Conservation (phyloP, 257 asterid genomes). For the Solanum paucissectum region DNA sequence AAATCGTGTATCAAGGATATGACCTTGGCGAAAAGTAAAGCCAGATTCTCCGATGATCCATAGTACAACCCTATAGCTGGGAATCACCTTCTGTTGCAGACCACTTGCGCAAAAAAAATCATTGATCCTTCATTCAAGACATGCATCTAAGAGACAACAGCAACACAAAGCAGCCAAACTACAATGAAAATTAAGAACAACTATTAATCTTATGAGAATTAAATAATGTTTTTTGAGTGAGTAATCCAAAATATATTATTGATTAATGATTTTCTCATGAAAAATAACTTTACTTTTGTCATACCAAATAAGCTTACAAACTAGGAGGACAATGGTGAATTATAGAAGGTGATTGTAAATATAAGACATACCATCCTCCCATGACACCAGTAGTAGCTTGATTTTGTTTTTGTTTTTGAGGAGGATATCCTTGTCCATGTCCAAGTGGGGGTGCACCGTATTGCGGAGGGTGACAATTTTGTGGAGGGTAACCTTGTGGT, state of each 20-base stretch:
- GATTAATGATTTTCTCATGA: background rate
- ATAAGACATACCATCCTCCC: background rate
- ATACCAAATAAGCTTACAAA: background rate
- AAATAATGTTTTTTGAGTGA: background rate
- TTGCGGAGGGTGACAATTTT: background rate
- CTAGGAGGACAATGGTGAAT: background rate
- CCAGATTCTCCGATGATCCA: background rate
- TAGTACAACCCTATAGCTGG: background rate
- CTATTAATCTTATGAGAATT: background rate
- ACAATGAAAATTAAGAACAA: background rate
- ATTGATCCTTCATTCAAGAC: background rate
- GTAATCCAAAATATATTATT: background rate
- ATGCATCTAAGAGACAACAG: background rate
- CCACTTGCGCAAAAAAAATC: background rate
- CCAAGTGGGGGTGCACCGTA: background rate
- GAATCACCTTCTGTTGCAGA: background rate
- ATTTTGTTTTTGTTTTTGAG: background rate
- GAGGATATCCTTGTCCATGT: background rate
- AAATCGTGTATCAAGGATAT: background rate
- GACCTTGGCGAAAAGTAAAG: background rate
- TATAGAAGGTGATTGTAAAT: background rate
- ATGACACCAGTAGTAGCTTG: background rate
- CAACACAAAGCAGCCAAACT: slow-evolving; percentile 1
- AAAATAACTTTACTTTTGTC: background rate
- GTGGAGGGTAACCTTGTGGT: background rate